Percentiles rank a stretch among this genome's conserved stretches.
Evolutionary conservation across 768 basidiomycete genomes (phyloP).

Genomic region (Baorangia bicolor): DNA sequence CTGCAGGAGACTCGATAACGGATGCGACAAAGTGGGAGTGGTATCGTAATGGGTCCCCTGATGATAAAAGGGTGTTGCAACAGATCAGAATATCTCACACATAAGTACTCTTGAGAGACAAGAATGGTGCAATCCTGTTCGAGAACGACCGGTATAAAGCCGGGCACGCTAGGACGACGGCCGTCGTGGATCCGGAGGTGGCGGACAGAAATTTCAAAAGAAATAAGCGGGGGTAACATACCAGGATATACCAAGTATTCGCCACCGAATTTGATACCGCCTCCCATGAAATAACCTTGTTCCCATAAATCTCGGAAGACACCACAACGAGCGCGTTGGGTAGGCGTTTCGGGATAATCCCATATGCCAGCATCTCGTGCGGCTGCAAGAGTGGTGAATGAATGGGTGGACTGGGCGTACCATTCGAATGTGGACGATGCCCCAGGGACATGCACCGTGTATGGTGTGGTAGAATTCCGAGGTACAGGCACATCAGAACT

Average conservation of each 20-base stretch:
- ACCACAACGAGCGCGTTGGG: conserved; percentile 72
- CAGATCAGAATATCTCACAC: conserved; percentile 8
- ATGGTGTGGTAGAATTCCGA: conserved; percentile 24
- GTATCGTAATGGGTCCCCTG: conserved; percentile 92
- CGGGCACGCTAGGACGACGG: not conserved
- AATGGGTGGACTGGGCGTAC: conserved; percentile 51
- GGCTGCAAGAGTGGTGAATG: conserved; percentile 54
- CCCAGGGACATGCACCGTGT: conserved; percentile 66
- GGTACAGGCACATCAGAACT: conserved; percentile 2
- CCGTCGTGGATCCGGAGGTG: not conserved
- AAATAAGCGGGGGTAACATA: conserved; percentile 32
- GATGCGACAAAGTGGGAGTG: conserved; percentile 95
- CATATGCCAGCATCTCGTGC: conserved; percentile 73
- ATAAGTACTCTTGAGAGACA: not conserved
- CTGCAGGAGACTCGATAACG: conserved; percentile 62
- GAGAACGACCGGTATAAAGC: not conserved
- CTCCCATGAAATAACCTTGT: conserved; percentile 84
- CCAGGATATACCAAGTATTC: conserved; percentile 97
- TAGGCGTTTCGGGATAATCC: conserved; percentile 64
- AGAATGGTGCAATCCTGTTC: not conserved
- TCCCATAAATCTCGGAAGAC: conserved; percentile 83
- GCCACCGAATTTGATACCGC: conserved; percentile 91
- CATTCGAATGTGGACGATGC: conserved; percentile 63
- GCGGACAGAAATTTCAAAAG: not conserved
- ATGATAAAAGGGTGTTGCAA: not conserved